phyloP scores from a whole-genome alignment of 2,329 filamentous ascomycete species.

The Aspergillus oerlinghausenensis region DNA sequence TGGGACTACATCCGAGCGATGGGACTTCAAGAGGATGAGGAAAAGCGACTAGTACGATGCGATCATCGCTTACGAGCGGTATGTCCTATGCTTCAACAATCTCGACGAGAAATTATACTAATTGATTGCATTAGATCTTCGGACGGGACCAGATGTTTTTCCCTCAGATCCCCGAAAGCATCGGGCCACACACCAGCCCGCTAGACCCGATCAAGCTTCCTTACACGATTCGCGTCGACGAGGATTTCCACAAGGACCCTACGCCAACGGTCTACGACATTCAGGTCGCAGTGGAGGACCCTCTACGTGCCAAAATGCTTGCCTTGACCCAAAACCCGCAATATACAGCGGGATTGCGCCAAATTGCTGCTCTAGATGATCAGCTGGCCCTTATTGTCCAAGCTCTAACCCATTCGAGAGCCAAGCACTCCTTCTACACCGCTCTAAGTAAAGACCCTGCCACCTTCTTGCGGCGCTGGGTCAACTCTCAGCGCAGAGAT shows the following conservation, averaged over 20 bases:
- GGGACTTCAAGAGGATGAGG: constrained; percentile 87
- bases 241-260: constrained; percentile 70
- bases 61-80: constrained; percentile 77
- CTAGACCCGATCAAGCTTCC: constrained; percentile 76
- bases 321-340: constrained; percentile 64
- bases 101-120: not conserved
- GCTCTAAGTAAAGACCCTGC: constrained; percentile 76
- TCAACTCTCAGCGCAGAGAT: constrained; percentile 85
- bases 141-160: constrained; percentile 74
- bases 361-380: constrained; percentile 74
- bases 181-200: constrained; percentile 71
- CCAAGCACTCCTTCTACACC: constrained; percentile 83
- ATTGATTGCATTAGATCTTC: constrained; percentile 56
- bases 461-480: constrained; percentile 79
- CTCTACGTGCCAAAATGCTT: constrained; percentile 63
- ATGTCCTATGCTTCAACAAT: constrained; percentile 27
- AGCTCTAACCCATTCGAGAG: constrained; percentile 76
- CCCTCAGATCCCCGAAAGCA: constrained; percentile 75
- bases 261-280: constrained; percentile 86
- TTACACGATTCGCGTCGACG: constrained; percentile 92
- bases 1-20: constrained; percentile 92
- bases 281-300: constrained; percentile 77
- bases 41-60: constrained; percentile 87
- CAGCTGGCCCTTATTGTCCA: constrained; percentile 79
- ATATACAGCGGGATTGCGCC: constrained; percentile 67